phyloP scores from a whole-genome alignment of 805 yeast genomes.

The Suhomyces vadensis region DNA sequence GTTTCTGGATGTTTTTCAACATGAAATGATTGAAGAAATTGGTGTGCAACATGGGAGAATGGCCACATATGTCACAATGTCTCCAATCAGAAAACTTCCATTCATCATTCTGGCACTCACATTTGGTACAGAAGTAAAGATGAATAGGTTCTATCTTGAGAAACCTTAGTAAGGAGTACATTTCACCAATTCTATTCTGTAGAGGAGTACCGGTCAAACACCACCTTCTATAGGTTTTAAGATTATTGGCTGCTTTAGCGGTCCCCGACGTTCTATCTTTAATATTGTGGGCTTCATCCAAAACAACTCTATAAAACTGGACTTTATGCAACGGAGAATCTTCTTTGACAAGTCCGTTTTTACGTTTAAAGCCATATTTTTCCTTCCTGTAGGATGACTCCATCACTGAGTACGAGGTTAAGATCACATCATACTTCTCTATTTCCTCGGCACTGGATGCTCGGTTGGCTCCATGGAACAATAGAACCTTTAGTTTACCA shows the following conservation, averaged over 20 bases:
- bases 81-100: conserved; percentile 87
- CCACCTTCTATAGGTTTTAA: conserved; percentile 76
- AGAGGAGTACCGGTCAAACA: conserved; percentile 96
- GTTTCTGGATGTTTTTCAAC: conserved; percentile 88
- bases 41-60: conserved; percentile 91
- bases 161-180: conserved; percentile 88
- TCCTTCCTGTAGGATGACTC: conserved; percentile 87
- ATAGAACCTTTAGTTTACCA: conserved; percentile 61
- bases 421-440: conserved; percentile 67
- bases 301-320: conserved; percentile 77
- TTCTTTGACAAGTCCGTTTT: conserved; percentile 70
- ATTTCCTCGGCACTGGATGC: conserved; percentile 58
- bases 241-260: conserved; percentile 81
- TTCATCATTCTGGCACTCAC: conserved; percentile 77
- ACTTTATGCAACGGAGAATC: conserved; percentile 71
- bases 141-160: conserved; percentile 83
- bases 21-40: conserved; percentile 95
- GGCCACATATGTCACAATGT: conserved; percentile 85
- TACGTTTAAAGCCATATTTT: conserved; percentile 76
- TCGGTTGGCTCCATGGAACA: conserved; percentile 87
- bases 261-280: conserved; percentile 94
- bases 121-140: conserved; percentile 87
- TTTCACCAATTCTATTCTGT: conserved; percentile 94
- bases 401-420: conserved; percentile 90
- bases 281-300: conserved; percentile 97